Conservation (phyloP, 176 grass and related monocot species). For the Cymbopogon citratus region DNA sequence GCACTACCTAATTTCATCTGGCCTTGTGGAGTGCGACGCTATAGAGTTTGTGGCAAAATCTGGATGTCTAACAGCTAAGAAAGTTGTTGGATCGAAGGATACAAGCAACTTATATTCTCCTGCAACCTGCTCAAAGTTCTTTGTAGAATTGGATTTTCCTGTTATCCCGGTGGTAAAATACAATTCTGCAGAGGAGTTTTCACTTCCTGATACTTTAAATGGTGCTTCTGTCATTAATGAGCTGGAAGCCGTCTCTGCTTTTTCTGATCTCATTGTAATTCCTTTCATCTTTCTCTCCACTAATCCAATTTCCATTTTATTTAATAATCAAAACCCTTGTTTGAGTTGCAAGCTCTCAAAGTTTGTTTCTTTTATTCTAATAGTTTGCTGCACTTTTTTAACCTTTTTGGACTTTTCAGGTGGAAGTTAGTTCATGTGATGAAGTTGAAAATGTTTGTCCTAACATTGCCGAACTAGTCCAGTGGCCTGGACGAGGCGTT, state of each 20-base stretch:
- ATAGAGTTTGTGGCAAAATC: constrained; percentile 9
- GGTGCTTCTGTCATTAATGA: background rate
- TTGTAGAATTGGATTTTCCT: constrained; percentile 8
- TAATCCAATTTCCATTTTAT: background rate
- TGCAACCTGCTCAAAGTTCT: background rate
- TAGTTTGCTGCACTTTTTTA: background rate
- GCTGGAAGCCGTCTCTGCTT: background rate
- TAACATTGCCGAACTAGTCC: constrained; percentile 46
- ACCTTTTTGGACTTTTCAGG: background rate
- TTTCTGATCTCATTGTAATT: constrained; percentile 1
- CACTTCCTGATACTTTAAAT: background rate
- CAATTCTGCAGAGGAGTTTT: background rate
- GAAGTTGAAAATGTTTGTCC: constrained; percentile 46
- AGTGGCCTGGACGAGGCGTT: constrained; percentile 38
- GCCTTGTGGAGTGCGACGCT: background rate
- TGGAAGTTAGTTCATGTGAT: constrained; percentile 48
- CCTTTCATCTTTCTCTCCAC: background rate
- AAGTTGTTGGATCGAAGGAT: background rate
- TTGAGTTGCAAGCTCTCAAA: background rate
- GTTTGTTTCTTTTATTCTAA: background rate
- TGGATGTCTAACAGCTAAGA: constrained; percentile 20
- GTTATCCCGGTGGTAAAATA: background rate
- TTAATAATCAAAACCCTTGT: background rate
- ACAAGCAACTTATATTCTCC: background rate
- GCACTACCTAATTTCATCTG: background rate